Base-by-base conservation (phyloP, 1,284 basidiomycete species). In the Rhodotorula mucilaginosa region DNA sequence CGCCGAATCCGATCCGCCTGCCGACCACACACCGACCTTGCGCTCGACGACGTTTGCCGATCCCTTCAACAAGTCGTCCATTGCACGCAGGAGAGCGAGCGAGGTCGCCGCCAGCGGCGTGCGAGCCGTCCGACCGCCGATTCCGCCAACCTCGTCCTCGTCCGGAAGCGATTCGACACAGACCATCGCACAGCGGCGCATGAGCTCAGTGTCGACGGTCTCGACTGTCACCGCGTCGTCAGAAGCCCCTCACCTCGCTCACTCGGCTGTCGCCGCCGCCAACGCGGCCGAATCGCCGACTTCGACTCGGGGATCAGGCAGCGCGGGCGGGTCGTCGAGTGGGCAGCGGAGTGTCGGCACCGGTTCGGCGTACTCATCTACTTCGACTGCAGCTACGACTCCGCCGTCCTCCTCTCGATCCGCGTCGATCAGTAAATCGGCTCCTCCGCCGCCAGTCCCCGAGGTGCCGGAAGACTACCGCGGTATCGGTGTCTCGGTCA, bases 401-500 rank as follows among this genome's bases (percentile, higher is more conserved):
- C 31, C 56, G 56, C 31, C 56, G 2, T 56, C 54, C 4, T 39
- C 65, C 5, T 65, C 64, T 8, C 49, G 58, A 2, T 49, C 58
- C 3, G 64, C 48, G 23, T 52, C 51, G 51, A 59, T 49, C 39
- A 18, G 5, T 2, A 18, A 26, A 16, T 12, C 62, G 26, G 5
- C 21, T 34, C 7, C 19, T 4, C 19, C 58, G 39, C 44, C 69
- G 10, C 29, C 48, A 5, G 8, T 64, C 3, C 64, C 71, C 2
- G 51, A 52, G 8, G 51, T 52, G 23, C 51, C 51, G 51, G 57
- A 47, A 18, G 34, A 39, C 13, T 29, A 65, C 26, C 47, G 58
- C 34, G 72, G 65, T 8, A 68, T 73, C 58, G 68, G 72, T 18
- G 64, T 73, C 23, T 65, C 68, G 31, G 72, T 73, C 48, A 64